phyloP scores from a whole-genome alignment of 108 stramenopile species.

The Thalassiosira profunda region DNA sequence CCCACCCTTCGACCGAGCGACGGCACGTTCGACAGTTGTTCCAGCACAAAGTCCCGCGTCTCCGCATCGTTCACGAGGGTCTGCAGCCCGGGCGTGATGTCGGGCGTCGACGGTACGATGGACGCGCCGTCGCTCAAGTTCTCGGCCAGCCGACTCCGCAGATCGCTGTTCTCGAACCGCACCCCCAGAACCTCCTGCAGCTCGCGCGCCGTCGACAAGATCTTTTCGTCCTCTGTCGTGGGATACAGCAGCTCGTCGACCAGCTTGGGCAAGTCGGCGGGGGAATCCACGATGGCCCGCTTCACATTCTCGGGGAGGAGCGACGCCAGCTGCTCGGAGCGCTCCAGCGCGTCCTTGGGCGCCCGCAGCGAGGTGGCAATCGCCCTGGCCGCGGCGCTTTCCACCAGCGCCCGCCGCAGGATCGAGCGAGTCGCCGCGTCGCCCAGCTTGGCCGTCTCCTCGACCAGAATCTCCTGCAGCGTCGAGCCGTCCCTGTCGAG shows the following conservation, averaged over 20 bases:
- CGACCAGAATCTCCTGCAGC: slow-evolving; percentile 76
- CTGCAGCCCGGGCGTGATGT: slow-evolving; percentile 37
- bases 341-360: slow-evolving; percentile 56
- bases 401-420: slow-evolving; percentile 61
- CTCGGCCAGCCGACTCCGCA: slow-evolving; percentile 38
- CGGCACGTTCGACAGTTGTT: slow-evolving; percentile 62
- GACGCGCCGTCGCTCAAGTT: slow-evolving; percentile 59
- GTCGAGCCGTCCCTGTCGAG: slow-evolving; percentile 72
- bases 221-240: slow-evolving; percentile 64
- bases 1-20: slow-evolving; percentile 61
- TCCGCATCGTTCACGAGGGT: slow-evolving; percentile 44
- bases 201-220: slow-evolving; percentile 61
- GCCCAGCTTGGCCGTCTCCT: slow-evolving; percentile 74
- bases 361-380: slow-evolving; percentile 52
- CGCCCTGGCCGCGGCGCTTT: slow-evolving; percentile 63
- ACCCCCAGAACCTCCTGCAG: slow-evolving; percentile 51
- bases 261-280: slow-evolving; percentile 61
- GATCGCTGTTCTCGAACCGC: slow-evolving; percentile 33
- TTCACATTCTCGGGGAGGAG: slow-evolving; percentile 63
- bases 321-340: slow-evolving; percentile 29
- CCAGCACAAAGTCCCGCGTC: slow-evolving; percentile 50
- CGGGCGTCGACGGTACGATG: slow-evolving; percentile 42
- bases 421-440: slow-evolving; percentile 68
- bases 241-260: slow-evolving; percentile 58
- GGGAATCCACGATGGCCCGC: slow-evolving; percentile 56